phyloP scores from a whole-genome alignment of 2,329 filamentous ascomycete genomes.

The Furcasterigmium sp. region DNA sequence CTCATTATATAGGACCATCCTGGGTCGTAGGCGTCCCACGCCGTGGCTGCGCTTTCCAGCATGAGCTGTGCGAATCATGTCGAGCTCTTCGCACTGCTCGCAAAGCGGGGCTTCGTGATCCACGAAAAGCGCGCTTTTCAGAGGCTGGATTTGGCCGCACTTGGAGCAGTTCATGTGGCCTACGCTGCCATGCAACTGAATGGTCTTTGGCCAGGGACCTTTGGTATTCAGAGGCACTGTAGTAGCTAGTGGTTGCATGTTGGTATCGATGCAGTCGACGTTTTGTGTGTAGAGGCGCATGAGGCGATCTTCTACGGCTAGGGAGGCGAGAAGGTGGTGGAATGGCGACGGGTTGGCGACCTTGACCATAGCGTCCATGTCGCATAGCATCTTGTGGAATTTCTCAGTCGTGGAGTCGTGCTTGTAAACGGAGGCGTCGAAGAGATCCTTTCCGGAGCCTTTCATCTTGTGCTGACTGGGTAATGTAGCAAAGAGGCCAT shows the following conservation, averaged over 20 bases:
- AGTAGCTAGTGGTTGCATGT: constrained; percentile 73
- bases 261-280: constrained; percentile 90
- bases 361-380: constrained; percentile 73
- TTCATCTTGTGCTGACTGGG: constrained; percentile 87
- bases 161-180: constrained; percentile 97
- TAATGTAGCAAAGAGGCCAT: constrained; percentile 81
- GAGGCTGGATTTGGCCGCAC: constrained; percentile 70
- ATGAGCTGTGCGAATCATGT: constrained; percentile 67
- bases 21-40: constrained; percentile 80
- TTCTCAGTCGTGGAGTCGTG: constrained; percentile 82
- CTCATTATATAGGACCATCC: constrained; percentile 97
- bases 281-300: constrained; percentile 94
- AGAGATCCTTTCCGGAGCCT: constrained; percentile 88
- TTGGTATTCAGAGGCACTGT: constrained; percentile 75
- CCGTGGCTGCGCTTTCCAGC: constrained; percentile 90
- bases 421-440: constrained; percentile 96
- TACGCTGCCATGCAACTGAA: constrained; percentile 90
- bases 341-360: constrained; percentile 79
- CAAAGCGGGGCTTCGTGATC: constrained; percentile 82
- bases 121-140: constrained; percentile 75
- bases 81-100: constrained; percentile 65
- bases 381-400: constrained; percentile 95
- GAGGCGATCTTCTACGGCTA: constrained; percentile 81
- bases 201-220: constrained; percentile 86
- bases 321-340: constrained; percentile 86